A percentile compares a stretch with the other conserved stretches of the same genome.
phyloP scores from a whole-genome alignment of 2,329 filamentous ascomycete species.

The Trichoderma endophyticum region DNA sequence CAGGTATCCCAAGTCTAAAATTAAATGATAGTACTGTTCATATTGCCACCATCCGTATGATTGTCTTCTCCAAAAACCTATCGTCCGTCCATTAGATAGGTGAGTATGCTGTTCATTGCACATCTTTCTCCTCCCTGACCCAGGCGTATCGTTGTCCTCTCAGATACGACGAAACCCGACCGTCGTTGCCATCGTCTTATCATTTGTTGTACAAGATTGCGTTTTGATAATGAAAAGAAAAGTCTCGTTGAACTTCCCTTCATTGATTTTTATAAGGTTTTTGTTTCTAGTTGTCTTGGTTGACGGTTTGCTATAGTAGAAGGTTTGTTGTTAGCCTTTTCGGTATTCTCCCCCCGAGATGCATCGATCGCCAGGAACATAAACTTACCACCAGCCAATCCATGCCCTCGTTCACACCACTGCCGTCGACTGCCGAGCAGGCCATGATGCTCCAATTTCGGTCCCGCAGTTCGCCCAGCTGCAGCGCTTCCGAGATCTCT shows the following conservation, averaged over 20 bases:
- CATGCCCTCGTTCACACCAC: slow-evolving; percentile 95
- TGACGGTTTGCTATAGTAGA: slow-evolving; percentile 36
- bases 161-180: slow-evolving; percentile 29
- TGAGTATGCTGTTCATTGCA: background rate
- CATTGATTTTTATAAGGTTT: slow-evolving; percentile 1
- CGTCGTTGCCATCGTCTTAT: slow-evolving; percentile 32
- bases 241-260: background rate
- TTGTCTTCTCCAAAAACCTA: background rate
- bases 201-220: slow-evolving; percentile 33
- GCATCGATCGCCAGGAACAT: background rate
- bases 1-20: slow-evolving; percentile 19
- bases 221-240: slow-evolving; percentile 20
- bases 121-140: slow-evolving; percentile 17
- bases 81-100: slow-evolving; percentile 11
- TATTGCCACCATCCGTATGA: slow-evolving; percentile 12
- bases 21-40: slow-evolving; percentile 21
- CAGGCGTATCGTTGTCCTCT: slow-evolving; percentile 27
- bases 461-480: slow-evolving; percentile 85
- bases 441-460: slow-evolving; percentile 99
- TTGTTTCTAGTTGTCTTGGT: slow-evolving; percentile 30
- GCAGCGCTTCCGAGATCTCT: slow-evolving; percentile 91
- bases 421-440: slow-evolving; percentile 92
- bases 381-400: slow-evolving; percentile 87
- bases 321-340: background rate
- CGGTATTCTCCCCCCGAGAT: background rate